Conservation (phyloP, 2,329 filamentous ascomycete genomes). For the Neoscytalidium dimidiatum region DNA sequence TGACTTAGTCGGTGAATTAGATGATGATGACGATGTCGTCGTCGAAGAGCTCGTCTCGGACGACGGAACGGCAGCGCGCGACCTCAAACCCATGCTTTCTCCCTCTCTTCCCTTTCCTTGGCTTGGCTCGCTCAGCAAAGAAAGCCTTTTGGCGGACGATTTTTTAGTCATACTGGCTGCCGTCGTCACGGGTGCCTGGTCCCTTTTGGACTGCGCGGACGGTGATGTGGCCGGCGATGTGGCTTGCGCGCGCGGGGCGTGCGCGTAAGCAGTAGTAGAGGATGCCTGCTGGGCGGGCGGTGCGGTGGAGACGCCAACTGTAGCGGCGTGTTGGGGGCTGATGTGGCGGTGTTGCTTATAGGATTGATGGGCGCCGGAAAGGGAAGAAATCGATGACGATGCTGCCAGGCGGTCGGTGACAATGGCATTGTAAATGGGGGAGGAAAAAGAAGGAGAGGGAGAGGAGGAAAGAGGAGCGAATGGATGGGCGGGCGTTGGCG, state of each 20-base stretch:
- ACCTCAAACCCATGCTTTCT: not conserved
- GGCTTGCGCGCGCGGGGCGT: not conserved
- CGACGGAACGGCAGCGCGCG: not conserved
- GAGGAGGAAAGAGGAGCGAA: not conserved
- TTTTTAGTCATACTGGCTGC: not conserved
- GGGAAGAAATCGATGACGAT: not conserved
- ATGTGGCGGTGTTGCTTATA: not conserved
- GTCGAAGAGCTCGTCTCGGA: not conserved
- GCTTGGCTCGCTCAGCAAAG: not conserved
- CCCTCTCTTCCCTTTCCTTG: not conserved
- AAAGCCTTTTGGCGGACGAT: not conserved
- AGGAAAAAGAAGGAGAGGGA: not conserved
- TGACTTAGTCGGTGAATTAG: not conserved
- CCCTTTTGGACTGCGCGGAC: not conserved
- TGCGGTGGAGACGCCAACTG: not conserved
- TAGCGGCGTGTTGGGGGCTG: not conserved
- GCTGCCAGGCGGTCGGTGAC: not conserved
- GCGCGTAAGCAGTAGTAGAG: not conserved
- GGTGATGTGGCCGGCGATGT: not conserved
- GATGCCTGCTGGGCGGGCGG: too few species aligned
- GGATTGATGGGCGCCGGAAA: not conserved
- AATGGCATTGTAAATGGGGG: slow-evolving; percentile 9
- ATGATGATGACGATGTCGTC: too few species aligned
- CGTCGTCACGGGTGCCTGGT: not conserved
- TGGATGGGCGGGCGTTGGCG: not conserved